Conservation (phyloP, 2,329 filamentous ascomycete genomes). For the Aureobasidium uvarum region DNA sequence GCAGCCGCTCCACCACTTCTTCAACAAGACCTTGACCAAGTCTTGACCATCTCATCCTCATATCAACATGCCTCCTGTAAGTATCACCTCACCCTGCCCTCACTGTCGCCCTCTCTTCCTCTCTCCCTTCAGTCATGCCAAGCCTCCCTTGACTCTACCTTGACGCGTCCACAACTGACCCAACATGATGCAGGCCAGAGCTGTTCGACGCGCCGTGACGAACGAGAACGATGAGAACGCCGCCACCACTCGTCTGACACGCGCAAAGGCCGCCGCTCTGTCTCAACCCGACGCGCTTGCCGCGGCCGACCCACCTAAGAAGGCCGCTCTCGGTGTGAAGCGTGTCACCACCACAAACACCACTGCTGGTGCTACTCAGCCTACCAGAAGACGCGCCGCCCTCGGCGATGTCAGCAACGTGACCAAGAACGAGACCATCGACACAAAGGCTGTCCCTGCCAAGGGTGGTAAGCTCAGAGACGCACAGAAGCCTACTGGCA, state of each 20-base stretch:
- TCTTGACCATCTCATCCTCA: constrained; percentile 23
- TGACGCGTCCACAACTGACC: constrained; percentile 44
- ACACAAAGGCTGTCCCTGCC: constrained; percentile 66
- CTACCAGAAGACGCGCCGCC: constrained; percentile 71
- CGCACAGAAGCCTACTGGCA: constrained; percentile 70
- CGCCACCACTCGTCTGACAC: constrained; percentile 75
- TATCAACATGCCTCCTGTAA: constrained; percentile 41
- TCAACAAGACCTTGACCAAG: constrained; percentile 12
- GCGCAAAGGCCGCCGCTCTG: constrained; percentile 81
- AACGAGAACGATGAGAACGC: constrained; percentile 95
- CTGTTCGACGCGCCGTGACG: constrained; percentile 70
- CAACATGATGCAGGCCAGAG: constrained; percentile 57
- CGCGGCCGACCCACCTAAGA: constrained; percentile 61
- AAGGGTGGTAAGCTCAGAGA: constrained; percentile 52
- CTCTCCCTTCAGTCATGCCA: background rate
- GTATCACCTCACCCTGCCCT: constrained; percentile 28
- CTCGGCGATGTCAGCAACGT: constrained; percentile 96
- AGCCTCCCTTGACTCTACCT: constrained; percentile 22
- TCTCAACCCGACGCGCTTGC: constrained; percentile 43
- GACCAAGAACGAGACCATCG: constrained; percentile 66
- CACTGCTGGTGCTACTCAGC: constrained; percentile 47
- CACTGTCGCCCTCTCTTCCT: background rate
- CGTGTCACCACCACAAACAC: constrained; percentile 42
- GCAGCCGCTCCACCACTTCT: constrained; percentile 22
- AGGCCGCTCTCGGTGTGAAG: constrained; percentile 45